These are phyloP conservation scores for Colletotrichum acutatum DNA, from an alignment of 2,329 filamentous ascomycete genomes.

Conservation along the genomic window DNA sequence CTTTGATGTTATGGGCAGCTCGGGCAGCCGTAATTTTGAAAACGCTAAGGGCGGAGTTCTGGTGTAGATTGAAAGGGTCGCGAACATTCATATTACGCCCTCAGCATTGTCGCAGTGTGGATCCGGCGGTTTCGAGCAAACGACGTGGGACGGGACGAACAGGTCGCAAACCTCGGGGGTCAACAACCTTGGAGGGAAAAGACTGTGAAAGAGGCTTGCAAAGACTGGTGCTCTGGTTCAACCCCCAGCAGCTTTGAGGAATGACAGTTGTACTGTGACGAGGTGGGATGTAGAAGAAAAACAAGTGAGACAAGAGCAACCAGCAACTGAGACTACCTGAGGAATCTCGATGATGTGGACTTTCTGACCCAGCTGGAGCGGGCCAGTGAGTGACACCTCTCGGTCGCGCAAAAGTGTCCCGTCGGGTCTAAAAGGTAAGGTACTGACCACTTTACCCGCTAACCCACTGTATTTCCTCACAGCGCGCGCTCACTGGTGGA, in stretches of 20 bases:
- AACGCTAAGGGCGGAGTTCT: constrained; percentile 49
- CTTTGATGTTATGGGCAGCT: constrained; percentile 55
- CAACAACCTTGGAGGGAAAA: not conserved
- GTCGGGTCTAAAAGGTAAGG: not conserved
- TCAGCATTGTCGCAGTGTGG: constrained; percentile 35
- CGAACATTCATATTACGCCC: constrained; percentile 51
- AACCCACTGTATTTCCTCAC: constrained; percentile 2
- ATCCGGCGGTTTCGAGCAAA: constrained; percentile 31
- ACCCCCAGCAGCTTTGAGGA: constrained; percentile 13
- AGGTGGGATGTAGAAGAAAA: constrained; percentile 33
- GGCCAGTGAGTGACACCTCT: not conserved
- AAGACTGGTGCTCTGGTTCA: constrained; percentile 5
- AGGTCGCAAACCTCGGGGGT: constrained; percentile 10
- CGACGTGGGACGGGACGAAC: constrained; percentile 12
- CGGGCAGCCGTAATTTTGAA: constrained; percentile 60
- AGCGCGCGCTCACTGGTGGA: constrained; percentile 1
- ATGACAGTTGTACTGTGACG: constrained; percentile 12
- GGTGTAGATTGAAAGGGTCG: constrained; percentile 54
- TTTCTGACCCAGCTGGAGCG: constrained; percentile 16
- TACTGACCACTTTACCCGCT: not conserved
- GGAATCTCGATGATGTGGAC: constrained; percentile 34
- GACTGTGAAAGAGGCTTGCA: not conserved
- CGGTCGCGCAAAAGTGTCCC: not conserved
- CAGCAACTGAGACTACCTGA: constrained; percentile 10
- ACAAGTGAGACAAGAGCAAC: constrained; percentile 30